A percentile compares a stretch with the other conserved stretches of the same genome.
Conservation (phyloP, 164 flowering plant genomes). For the Berberis thunbergii region DNA sequence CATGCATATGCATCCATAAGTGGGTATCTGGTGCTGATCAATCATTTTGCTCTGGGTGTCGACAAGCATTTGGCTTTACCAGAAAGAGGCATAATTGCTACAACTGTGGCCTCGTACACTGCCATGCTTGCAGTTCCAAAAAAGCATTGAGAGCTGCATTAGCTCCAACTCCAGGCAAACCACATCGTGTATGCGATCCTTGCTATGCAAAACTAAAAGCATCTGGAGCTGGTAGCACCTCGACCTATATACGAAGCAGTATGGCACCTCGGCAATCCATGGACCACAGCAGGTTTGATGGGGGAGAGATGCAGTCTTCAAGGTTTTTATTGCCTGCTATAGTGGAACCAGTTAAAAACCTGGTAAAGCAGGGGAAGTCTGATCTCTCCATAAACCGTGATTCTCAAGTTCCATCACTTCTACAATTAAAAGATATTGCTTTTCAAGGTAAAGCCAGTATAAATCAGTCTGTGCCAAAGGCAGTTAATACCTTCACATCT, state of each 20-base stretch:
- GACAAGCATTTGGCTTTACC: slow-evolving; percentile 48
- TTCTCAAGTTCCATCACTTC: slow-evolving; percentile 53
- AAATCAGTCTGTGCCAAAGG: slow-evolving; percentile 40
- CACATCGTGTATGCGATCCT: slow-evolving; percentile 61
- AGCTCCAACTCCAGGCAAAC: slow-evolving; percentile 50
- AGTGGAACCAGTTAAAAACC: slow-evolving; percentile 42
- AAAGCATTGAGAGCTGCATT: slow-evolving; percentile 42
- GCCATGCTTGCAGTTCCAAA: slow-evolving; percentile 47
- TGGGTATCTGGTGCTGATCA: slow-evolving; percentile 53
- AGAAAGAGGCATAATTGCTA: slow-evolving; percentile 51
- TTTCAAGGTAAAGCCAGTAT: slow-evolving; percentile 50
- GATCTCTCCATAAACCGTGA: slow-evolving; percentile 23
- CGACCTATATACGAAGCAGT: slow-evolving; percentile 21
- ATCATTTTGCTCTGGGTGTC: slow-evolving; percentile 45
- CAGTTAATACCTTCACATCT: slow-evolving; percentile 24
- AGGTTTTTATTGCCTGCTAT: slow-evolving; percentile 39
- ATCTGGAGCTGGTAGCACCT: slow-evolving; percentile 28
- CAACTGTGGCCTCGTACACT: slow-evolving; percentile 46
- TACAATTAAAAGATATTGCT: slow-evolving; percentile 49
- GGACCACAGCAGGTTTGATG: slow-evolving; percentile 33
- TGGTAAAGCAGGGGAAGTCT: slow-evolving; percentile 24
- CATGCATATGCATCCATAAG: slow-evolving; percentile 47
- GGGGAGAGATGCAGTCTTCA: slow-evolving; percentile 35
- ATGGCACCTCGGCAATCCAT: slow-evolving; percentile 29
- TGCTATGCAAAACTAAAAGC: slow-evolving; percentile 46